Base-by-base conservation (phyloP, 2,329 filamentous ascomycete species). In the Pseudogymnoascus sp. region DNA sequence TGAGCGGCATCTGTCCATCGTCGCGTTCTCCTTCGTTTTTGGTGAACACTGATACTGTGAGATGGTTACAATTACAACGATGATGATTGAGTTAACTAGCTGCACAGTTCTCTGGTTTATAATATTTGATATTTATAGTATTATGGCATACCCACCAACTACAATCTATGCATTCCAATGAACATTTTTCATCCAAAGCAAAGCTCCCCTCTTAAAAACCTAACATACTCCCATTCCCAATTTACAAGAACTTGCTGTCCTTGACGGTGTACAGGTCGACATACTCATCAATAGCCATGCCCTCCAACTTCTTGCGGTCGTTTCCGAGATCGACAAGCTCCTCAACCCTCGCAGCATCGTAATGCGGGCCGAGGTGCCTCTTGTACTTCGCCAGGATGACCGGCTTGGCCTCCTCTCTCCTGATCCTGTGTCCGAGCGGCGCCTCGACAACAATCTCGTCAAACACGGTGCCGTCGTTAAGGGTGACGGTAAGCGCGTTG, bases 341-440 rank as follows among this genome's bases (percentile, higher is more conserved):
- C 78, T 93, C 84, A 60, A 97, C 91, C 73, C 87, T 86, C 59
- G 82, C 80, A 74, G 90, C 82, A 65, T 85, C 80, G 77, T 89
- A 95, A 80, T 97, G 93, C 61, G 89, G 90, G 70, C 83, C 84
- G 60, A 97, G 80, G 78, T 99, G 94, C 74, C 90, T 87, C 87
- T 92, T 89, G 81, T 91, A 99, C 83, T 99, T 99, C 76, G 86
- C 87, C 70, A 97, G 79, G 70, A 99, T 97, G 78, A 96, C 90
- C 64, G 94, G 94, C 85, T 97, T 97, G 70, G 94, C 94, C 83
- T 99, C 94, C 71, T 97, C 92, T 71, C 93, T 86, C 68, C 94
- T 83, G 73, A 94, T 82, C 68, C 89, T 88, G 81, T 99, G 94
- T 70, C 94, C 94, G 41, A 99, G 85, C 63, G 94, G 94, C 63